phyloP scores from a whole-genome alignment of 805 yeast species.

The Yamadazyma nakazawae region DNA sequence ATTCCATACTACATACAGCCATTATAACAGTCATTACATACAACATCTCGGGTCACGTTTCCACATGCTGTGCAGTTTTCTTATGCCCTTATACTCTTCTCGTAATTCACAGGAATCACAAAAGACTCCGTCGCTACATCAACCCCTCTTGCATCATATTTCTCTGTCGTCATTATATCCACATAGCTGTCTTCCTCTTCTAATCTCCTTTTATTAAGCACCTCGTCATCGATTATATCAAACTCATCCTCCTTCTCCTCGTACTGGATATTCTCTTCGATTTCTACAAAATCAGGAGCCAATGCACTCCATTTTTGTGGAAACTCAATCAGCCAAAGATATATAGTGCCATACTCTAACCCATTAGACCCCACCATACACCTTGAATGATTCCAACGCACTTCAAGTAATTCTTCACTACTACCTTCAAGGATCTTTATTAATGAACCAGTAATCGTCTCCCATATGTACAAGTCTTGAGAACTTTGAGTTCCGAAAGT shows the following conservation, averaged over 20 bases:
- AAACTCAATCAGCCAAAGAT: conserved; percentile 74
- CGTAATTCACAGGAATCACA: conserved; percentile 51
- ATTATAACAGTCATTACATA: too few relatives aligned
- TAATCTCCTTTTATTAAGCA: conserved; percentile 54
- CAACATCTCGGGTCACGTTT: not conserved
- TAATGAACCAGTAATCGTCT: conserved; percentile 81
- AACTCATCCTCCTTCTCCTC: conserved; percentile 90
- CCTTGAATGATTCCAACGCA: conserved; percentile 78
- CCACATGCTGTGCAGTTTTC: not conserved
- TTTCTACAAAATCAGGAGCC: conserved; percentile 94
- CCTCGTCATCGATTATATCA: conserved; percentile 71
- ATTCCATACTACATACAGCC: too few relatives aligned
- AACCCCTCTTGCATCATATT: conserved; percentile 70
- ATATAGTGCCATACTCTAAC: conserved; percentile 76
- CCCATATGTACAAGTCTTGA: conserved; percentile 92
- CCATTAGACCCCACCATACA: conserved; percentile 83
- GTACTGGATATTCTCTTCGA: conserved; percentile 87
- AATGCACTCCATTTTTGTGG: conserved; percentile 96
- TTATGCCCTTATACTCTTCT: not conserved
- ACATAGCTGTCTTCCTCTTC: conserved; percentile 61
- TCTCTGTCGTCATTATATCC: conserved; percentile 65
- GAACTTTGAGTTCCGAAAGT: conserved; percentile 72
- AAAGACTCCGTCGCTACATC: conserved; percentile 49
- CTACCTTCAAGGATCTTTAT: conserved; percentile 89
- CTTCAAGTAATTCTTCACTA: conserved; percentile 79